Conservation (phyloP, 2,329 filamentous ascomycete species). For the Alternaria sp. region DNA sequence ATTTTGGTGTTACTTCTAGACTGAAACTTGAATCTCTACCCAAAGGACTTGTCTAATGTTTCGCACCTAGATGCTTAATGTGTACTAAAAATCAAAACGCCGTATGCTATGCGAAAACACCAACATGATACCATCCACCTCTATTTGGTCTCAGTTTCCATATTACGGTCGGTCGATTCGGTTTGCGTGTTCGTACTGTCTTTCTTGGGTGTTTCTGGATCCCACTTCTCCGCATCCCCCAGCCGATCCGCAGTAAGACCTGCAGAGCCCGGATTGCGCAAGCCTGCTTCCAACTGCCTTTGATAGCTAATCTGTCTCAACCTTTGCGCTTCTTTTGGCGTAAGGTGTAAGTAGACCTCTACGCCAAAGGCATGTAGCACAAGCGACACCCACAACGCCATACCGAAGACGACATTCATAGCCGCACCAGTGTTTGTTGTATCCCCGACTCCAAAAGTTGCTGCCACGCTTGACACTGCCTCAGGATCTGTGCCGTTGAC, state of each 20-base stretch:
- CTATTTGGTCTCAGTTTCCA: constrained; percentile 1
- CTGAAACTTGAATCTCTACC: background rate
- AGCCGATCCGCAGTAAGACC: constrained; percentile 40
- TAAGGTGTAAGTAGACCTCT: constrained; percentile 55
- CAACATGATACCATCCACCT: background rate
- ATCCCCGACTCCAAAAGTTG: constrained; percentile 34
- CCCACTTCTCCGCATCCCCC: constrained; percentile 42
- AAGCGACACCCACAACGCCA: constrained; percentile 63
- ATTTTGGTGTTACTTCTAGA: background rate
- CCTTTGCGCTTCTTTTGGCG: constrained; percentile 63
- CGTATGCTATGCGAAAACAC: background rate
- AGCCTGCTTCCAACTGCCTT: constrained; percentile 64
- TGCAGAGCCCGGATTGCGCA: constrained; percentile 54
- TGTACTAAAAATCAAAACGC: background rate
- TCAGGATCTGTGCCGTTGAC: constrained; percentile 46
- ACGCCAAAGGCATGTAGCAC: constrained; percentile 57
- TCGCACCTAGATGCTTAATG: background rate
- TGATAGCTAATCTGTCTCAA: constrained; percentile 65
- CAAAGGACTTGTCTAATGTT: background rate
- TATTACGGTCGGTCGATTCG: background rate
- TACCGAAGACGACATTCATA: constrained; percentile 61
- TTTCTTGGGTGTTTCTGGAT: constrained; percentile 16
- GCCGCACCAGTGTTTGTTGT: constrained; percentile 53
- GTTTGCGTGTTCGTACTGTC: constrained; percentile 8
- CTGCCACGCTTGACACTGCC: constrained; percentile 33